A percentile compares a stretch with the other conserved stretches of the same genome.
Conservation (phyloP, 2,329 filamentous ascomycete species). For the Hymenotorrendiella dingleyae region DNA sequence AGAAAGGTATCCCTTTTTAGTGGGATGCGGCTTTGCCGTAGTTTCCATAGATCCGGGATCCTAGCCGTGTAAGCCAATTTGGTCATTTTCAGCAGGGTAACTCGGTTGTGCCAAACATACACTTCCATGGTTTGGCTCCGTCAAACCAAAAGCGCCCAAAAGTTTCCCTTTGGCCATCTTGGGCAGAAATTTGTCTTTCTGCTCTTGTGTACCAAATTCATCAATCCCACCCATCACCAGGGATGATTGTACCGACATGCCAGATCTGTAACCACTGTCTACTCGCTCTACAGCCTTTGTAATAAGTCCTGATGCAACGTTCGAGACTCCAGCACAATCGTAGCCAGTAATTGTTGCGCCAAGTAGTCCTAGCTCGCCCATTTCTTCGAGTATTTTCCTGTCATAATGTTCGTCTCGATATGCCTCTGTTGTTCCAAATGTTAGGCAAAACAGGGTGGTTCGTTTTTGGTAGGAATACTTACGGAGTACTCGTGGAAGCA, state of each 20-base stretch:
- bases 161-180: conserved; percentile 76
- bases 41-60: conserved; percentile 92
- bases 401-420: conserved; percentile 87
- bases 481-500: conserved; percentile 84
- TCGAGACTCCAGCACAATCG: conserved; percentile 81
- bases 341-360: conserved; percentile 84
- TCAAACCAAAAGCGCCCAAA: conserved; percentile 81
- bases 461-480: conserved; percentile 33
- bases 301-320: conserved; percentile 83
- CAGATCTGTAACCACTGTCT: conserved; percentile 85
- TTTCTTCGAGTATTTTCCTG: conserved; percentile 77
- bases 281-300: conserved; percentile 86
- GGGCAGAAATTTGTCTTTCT: conserved; percentile 79
- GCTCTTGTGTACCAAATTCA: conserved; percentile 79
- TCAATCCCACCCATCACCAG: conserved; percentile 91
- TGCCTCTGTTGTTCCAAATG: conserved; percentile 54
- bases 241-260: conserved; percentile 89
- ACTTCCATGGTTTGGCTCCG: conserved; percentile 89
- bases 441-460: conserved; percentile 8
- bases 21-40: conserved; percentile 74
- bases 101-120: too few relatives aligned
- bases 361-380: conserved; percentile 86
- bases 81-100: too few relatives aligned
- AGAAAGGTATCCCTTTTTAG: conserved; percentile 74
- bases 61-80: too few relatives aligned